A percentile compares a stretch with the other conserved stretches of the same genome.
Conservation (phyloP, 2,329 filamentous ascomycete genomes). For the Fusarium lateritium region DNA sequence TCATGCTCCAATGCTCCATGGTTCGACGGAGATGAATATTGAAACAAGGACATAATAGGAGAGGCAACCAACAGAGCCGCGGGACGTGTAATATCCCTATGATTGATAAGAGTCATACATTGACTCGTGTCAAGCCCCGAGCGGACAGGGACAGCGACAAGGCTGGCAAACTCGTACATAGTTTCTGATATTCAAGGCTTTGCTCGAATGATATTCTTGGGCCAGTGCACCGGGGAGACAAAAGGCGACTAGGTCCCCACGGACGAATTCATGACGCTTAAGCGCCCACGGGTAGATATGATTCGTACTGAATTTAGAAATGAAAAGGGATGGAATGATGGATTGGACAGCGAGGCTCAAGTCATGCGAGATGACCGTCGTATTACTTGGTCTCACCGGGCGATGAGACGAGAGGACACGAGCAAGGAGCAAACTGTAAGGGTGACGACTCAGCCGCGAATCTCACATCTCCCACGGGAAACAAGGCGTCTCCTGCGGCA, state of each 20-base stretch:
- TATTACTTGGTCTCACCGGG: constrained; percentile 25
- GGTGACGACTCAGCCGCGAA: constrained; percentile 35
- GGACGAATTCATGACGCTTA: constrained; percentile 41
- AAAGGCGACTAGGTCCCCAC: constrained; percentile 32
- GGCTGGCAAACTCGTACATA: constrained; percentile 32
- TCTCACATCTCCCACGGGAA: constrained; percentile 26
- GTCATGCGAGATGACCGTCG: constrained; percentile 38
- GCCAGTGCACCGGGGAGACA: constrained; percentile 39
- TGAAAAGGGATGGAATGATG: constrained; percentile 25
- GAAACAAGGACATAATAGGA: constrained; percentile 21
- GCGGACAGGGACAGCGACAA: constrained; percentile 33
- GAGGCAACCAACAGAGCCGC: constrained; percentile 28
- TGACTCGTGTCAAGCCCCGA: constrained; percentile 25
- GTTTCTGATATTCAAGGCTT: constrained; percentile 25
- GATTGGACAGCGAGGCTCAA: constrained; percentile 12
- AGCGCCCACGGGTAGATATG: constrained; percentile 35
- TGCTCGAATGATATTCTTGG: constrained; percentile 43
- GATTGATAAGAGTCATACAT: constrained; percentile 24
- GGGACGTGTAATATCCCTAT: constrained; percentile 17
- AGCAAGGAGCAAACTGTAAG: constrained; percentile 19
- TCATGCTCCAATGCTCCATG: constrained; percentile 38
- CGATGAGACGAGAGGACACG: constrained; percentile 27
- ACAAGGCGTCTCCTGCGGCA: constrained; percentile 20
- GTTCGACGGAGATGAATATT: constrained; percentile 19
- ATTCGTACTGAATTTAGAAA: constrained; percentile 29